These are phyloP conservation scores for Aaosphaeria arxii DNA, from an alignment of 2,329 filamentous ascomycete species.

Conservation along the genomic window DNA sequence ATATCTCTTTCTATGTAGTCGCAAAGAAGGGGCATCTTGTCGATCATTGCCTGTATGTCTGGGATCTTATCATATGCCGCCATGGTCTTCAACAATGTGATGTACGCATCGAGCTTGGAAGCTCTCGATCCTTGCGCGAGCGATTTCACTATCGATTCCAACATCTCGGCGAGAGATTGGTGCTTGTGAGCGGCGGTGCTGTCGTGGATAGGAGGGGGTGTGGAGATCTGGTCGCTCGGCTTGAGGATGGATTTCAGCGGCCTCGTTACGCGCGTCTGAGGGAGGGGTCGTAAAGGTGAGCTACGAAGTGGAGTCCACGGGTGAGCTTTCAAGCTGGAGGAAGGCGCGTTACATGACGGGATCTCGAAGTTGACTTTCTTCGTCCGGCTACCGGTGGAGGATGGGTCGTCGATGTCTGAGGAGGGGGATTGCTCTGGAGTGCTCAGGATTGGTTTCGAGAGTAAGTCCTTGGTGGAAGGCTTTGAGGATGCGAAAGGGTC, in stretches of 20 bases:
- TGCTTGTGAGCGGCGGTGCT: slow-evolving; percentile 45
- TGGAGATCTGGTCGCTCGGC: slow-evolving; percentile 47
- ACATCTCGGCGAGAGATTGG: slow-evolving; percentile 69
- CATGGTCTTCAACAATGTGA: slow-evolving; percentile 70
- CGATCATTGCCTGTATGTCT: slow-evolving; percentile 38
- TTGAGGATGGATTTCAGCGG: slow-evolving; percentile 81
- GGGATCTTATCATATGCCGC: slow-evolving; percentile 81
- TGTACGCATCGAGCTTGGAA: slow-evolving; percentile 80
- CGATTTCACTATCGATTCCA: slow-evolving; percentile 80
- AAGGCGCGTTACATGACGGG: slow-evolving; percentile 40
- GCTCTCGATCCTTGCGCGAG: slow-evolving; percentile 71
- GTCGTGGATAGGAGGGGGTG: slow-evolving; percentile 36
- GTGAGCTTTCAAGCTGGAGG: slow-evolving; percentile 12
- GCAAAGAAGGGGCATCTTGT: slow-evolving; percentile 75
- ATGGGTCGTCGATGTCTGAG: slow-evolving; percentile 35
- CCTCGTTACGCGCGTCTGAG: slow-evolving; percentile 51
- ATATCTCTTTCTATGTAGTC: slow-evolving; percentile 86
- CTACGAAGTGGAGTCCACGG: slow-evolving; percentile 34
- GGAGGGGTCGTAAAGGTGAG: slow-evolving; percentile 46
- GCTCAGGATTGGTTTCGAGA: slow-evolving; percentile 17
- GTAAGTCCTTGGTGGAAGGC: slow-evolving; percentile 1
- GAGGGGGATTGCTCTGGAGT: slow-evolving; percentile 45
- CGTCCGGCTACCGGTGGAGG: slow-evolving; percentile 35
- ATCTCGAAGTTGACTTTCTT: slow-evolving; percentile 50
- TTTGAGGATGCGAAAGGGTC: slow-evolving; percentile 26